Conservation (phyloP, 2,329 filamentous ascomycete genomes). For the Venturia asperata region DNA sequence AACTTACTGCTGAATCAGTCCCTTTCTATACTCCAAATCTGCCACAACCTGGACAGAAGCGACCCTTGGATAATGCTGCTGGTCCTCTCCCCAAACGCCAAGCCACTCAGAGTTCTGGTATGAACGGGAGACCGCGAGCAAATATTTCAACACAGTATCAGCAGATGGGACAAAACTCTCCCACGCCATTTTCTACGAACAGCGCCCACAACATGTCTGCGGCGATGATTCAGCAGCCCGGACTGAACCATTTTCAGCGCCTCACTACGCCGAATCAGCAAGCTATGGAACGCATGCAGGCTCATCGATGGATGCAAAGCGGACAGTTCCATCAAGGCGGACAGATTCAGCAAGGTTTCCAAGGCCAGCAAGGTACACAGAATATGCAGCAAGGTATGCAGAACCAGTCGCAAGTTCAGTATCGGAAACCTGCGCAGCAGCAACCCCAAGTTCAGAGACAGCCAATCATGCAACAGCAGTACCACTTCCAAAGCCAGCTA, state of each 20-base stretch:
- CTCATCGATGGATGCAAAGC: background rate
- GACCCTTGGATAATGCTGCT: background rate
- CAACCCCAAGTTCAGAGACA: background rate
- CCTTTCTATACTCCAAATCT: background rate
- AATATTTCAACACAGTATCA: background rate
- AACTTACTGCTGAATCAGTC: background rate
- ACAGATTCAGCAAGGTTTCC: background rate
- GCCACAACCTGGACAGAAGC: slow-evolving; percentile 3
- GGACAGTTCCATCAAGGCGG: background rate
- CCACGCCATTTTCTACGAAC: background rate
- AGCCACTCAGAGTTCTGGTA: background rate
- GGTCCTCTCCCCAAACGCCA: background rate
- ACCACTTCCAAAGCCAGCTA: background rate
- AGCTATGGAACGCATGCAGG: background rate
- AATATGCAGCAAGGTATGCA: background rate
- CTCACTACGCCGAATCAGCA: background rate
- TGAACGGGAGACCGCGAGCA: background rate
- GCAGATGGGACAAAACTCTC: background rate
- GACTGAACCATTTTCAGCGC: background rate
- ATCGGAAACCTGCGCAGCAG: background rate
- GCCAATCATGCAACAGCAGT: background rate
- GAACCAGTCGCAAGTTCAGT: background rate
- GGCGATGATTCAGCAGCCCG: background rate
- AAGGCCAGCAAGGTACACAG: background rate
- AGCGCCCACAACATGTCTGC: background rate